Evolutionary conservation across 140 eudicot species (phyloP).

Genomic region (Bidens hawaiensis): DNA sequence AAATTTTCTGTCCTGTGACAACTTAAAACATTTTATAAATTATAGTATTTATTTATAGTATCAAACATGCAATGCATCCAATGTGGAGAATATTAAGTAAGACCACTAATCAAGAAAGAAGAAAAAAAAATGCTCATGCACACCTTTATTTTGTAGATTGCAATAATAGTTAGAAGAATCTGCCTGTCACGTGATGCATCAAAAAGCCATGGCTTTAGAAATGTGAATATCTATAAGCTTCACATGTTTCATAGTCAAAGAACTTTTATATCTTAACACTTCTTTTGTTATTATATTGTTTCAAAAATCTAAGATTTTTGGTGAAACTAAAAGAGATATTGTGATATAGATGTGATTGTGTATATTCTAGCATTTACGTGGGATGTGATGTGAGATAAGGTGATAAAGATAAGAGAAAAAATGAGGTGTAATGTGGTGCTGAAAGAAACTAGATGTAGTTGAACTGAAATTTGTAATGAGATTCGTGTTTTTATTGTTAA

Average conservation of each 20-base stretch:
- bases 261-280: constrained; percentile 15
- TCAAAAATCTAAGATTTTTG: too few relatives aligned
- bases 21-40: not conserved
- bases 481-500: too few relatives aligned
- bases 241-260: constrained; percentile 20
- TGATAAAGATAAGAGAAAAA: too few relatives aligned
- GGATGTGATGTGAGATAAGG: too few relatives aligned
- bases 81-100: not conserved
- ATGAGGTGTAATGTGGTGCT: too few relatives aligned
- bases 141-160: constrained; percentile 15
- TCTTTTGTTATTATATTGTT: not conserved
- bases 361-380: too few relatives aligned
- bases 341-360: too few relatives aligned
- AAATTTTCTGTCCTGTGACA: not conserved
- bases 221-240: constrained; percentile 12
- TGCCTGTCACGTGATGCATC: constrained; percentile 23
- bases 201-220: constrained; percentile 20
- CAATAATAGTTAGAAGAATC: constrained; percentile 27
- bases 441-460: too few relatives aligned
- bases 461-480: too few relatives aligned
- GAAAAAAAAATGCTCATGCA: not conserved
- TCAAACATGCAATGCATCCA: not conserved
- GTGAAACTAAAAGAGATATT: too few relatives aligned
- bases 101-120: not conserved
- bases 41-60: not conserved